Base-by-base conservation (phyloP, 73 alveolate genomes). In the Blepharisma japonicum region DNA sequence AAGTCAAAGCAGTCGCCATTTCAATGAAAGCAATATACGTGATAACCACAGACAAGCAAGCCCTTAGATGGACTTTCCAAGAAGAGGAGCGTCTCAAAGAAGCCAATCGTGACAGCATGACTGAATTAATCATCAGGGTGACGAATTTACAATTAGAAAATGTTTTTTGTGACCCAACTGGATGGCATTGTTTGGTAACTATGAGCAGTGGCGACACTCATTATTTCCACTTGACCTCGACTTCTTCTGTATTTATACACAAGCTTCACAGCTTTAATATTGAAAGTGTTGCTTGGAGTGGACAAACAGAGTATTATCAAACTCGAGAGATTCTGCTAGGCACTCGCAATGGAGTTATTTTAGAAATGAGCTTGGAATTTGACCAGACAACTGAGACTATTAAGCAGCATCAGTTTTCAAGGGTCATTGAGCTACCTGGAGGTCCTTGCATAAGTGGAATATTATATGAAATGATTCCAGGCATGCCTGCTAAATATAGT, bases 111-210 rank as follows among this genome's bases (percentile, higher is more conserved):
- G 80, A 47, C 14, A 9, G n/a, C 32, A 39, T 45, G 66, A 70
- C 61, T 2, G 80, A 70, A 70, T n/a, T 70, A 14, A 45, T 47
- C 4, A 45, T 70, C 27, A 23, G 80, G 9, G 80, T 18, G n/a
- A 39, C 47, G 74, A 14, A 18, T n/a, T 18, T 54, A 23, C 68
- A 70, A 23, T 20, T 45, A 2, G 80, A 39, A 70, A 11, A 70
- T 14, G 66, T 70, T 18, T 70, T 70, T 70, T 70, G 56, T 4
- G 80, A 70, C 45, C 71, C 11, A 3, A 45, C 80, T 14, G 80
- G 80, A 7, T 70, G 80, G 66, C 80, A 70, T 45, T 70, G 80
- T 54, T 14, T 70, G n/a, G 80, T 47, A 3, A 47, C 66, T 14
- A 18, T 39, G 11, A 70, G 20, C 6, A 70, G 55, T 14, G 80